Evolutionary conservation across 371 early-diverging fungal genomes (phyloP), one percentile per base, ranked within the genome.

Genomic region (Mucor mucedo): DNA sequence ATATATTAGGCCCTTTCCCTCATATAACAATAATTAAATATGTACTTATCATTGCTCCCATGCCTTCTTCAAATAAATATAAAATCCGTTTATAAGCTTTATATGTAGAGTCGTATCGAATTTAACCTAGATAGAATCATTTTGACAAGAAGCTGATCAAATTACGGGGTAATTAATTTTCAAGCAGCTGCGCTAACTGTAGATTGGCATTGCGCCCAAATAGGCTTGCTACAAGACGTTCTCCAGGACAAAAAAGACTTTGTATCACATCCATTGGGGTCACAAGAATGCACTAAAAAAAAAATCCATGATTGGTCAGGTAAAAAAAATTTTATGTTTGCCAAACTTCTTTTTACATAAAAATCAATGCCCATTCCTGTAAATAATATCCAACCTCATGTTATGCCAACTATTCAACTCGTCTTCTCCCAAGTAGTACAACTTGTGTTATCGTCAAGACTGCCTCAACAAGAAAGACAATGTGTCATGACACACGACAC

Each of bases 331-430:
- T 21, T 21, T 21, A 21, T 21, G 21, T 21, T 21, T 21, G 21
- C 21, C 21, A 21, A 21, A 21, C 21, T 21, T 21, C 21, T 21
- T 21, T 21, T 21, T 1, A 21, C 21, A 21, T 21, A 21, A 21
- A 21, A 42, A n/a, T 44, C 16, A 30, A 61, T 61, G 63, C 63
- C 63, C 35, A 62, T 62, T 49, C 63, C 63, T 49, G 63, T 62
- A 28, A 44, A 54, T 45, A 45, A 45, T 6, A 44, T 53, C 28
- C 55, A 48, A 35, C 35, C 35, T 21, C 6, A 28, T 50, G 50
- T 30, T 27, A 50, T 30, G 30, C 50, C 50, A 28, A 59, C 50
- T 2, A 39, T 38, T 11, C 49, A 49, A n/a, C 33, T 32, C 42
- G 52, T 52, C 14, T 62, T 29, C 33, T 42, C 54, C 1, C 40